phyloP scores from a whole-genome alignment of 139 green algal species.

The Chlorella sp. region DNA sequence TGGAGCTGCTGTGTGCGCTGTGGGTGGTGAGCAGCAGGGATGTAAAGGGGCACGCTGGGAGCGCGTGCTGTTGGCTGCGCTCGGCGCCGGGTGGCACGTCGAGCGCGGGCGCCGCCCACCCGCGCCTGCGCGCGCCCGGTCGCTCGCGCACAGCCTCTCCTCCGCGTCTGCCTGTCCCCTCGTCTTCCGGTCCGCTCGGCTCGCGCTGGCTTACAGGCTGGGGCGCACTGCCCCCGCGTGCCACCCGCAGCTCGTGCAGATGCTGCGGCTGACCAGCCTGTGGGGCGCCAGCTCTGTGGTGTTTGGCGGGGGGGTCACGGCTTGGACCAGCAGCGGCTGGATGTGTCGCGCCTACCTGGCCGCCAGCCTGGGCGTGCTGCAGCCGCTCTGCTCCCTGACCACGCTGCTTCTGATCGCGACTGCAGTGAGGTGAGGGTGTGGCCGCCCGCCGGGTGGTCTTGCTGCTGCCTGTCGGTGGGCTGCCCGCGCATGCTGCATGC shows the following conservation, averaged over 20 bases:
- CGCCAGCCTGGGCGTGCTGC: slow-evolving; percentile 20
- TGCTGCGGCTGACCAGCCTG: slow-evolving; percentile 32
- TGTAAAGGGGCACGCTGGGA: not conserved
- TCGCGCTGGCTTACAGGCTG: too few relatives aligned
- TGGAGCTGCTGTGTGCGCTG: slow-evolving; percentile 10
- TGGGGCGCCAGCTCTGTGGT: slow-evolving; percentile 36
- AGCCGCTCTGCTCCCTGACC: slow-evolving; percentile 15
- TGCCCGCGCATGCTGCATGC: too few relatives aligned
- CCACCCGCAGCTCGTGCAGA: slow-evolving; percentile 2
- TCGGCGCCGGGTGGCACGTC: too few relatives aligned
- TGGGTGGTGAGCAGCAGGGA: slow-evolving; percentile 8
- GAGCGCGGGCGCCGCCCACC: too few relatives aligned
- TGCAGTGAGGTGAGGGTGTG: not conserved
- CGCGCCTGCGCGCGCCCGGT: too few relatives aligned
- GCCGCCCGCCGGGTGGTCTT: not conserved
- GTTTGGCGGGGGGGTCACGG: slow-evolving; percentile 2
- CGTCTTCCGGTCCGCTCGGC: not conserved
- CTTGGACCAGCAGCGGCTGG: slow-evolving; percentile 33
- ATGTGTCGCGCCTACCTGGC: slow-evolving; percentile 41
- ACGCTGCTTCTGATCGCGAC: slow-evolving; percentile 32
- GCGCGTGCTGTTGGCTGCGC: too few relatives aligned
- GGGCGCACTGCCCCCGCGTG: not conserved
- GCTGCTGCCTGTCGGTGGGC: too few relatives aligned
- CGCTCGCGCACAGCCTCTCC: too few relatives aligned
- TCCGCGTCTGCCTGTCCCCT: not conserved